Evolutionary conservation across 31 red algal species (phyloP).

Genomic region (Odonthalia washingtoniensis): DNA sequence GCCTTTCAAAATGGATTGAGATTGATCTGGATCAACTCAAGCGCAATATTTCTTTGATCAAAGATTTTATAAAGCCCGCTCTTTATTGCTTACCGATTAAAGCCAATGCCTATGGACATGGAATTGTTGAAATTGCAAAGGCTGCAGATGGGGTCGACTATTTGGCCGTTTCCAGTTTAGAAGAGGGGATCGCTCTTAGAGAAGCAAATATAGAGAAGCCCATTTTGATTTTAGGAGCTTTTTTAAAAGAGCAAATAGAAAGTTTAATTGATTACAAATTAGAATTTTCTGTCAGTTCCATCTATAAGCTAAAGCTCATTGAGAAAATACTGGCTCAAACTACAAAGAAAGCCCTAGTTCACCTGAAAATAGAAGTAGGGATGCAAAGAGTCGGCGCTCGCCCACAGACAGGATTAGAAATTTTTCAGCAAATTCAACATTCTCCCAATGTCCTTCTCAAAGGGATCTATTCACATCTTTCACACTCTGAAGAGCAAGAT

Average conservation of each 20-base stretch:
- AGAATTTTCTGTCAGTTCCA: neutral
- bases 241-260: neutral
- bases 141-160: constrained; percentile 10
- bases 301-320: neutral
- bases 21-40: constrained; percentile 22
- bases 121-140: neutral
- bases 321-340: neutral
- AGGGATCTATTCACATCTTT: neutral
- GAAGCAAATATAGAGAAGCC: constrained; percentile 3
- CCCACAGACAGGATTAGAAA: neutral
- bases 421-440: constrained; percentile 5
- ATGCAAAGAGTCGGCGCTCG: constrained; percentile 6
- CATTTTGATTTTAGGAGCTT: constrained; percentile 1
- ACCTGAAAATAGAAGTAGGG: constrained; percentile 18
- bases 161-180: constrained; percentile 9
- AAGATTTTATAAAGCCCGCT: neutral
- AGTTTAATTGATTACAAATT: neutral
- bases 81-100: constrained; percentile 4
- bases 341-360: neutral
- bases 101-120: constrained; percentile 37
- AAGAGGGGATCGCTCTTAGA: constrained; percentile 16
- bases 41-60: neutral
- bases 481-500: constrained; percentile 2
- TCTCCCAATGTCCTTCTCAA: neutral
- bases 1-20: constrained; percentile 6